Conservation (phyloP, 768 basidiomycete species). For the Coprinopsis marcescibilis region DNA sequence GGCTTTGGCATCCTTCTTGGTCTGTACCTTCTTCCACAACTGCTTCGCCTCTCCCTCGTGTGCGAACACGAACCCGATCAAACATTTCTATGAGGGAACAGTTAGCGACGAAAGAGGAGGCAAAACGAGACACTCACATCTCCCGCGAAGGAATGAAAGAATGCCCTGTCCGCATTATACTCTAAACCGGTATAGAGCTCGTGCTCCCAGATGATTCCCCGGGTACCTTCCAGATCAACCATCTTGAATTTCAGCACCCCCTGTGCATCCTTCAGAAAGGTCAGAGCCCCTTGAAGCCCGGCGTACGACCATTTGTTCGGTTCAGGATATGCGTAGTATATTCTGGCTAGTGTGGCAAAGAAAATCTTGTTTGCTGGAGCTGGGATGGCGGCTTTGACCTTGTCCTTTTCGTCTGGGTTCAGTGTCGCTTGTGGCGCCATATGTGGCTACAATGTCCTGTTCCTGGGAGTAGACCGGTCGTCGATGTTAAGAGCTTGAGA, state of each 20-base stretch:
- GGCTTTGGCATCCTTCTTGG: slow-evolving; percentile 54
- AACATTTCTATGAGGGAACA: slow-evolving; percentile 59
- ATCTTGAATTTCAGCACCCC: slow-evolving; percentile 63
- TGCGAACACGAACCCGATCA: slow-evolving; percentile 88
- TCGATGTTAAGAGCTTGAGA: too few species aligned
- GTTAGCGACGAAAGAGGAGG: slow-evolving; percentile 4
- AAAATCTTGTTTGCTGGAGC: slow-evolving; percentile 64
- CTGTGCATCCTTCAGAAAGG: slow-evolving; percentile 60
- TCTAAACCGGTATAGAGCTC: slow-evolving; percentile 82
- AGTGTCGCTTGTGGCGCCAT: slow-evolving; percentile 78
- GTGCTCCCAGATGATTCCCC: slow-evolving; percentile 91
- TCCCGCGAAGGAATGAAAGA: slow-evolving; percentile 88
- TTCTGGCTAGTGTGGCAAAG: slow-evolving; percentile 74
- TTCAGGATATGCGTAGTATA: slow-evolving; percentile 86
- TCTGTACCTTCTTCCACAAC: slow-evolving; percentile 79
- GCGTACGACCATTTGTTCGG: slow-evolving; percentile 79
- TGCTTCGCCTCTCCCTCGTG: slow-evolving; percentile 80
- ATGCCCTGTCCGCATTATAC: slow-evolving; percentile 77
- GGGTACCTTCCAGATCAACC: slow-evolving; percentile 78
- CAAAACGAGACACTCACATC: slow-evolving; percentile 60
- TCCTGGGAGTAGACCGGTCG: too few species aligned
- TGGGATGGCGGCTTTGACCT: slow-evolving; percentile 61
- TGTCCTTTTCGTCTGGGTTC: slow-evolving; percentile 68
- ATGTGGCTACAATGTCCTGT: slow-evolving; percentile 3
- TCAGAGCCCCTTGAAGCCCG: slow-evolving; percentile 82